These are phyloP conservation scores for Blastobotrys raffinosifermentans DNA, from an alignment of 1,139 yeast species.

Conservation along the genomic window DNA sequence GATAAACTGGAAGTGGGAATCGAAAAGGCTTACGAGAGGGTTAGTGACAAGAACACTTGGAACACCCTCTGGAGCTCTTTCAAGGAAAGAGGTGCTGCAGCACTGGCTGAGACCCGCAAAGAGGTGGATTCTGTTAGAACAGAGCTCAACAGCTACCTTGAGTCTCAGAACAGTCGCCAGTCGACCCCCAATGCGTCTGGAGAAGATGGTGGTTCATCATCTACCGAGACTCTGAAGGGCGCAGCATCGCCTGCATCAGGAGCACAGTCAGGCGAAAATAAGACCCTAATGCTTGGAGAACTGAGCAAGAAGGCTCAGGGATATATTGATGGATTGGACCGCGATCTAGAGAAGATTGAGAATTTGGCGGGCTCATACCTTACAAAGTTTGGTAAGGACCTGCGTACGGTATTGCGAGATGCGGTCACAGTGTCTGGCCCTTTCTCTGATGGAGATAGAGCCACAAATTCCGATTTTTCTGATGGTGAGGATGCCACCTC, in stretches of 20 bases:
- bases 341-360: conserved; percentile 62
- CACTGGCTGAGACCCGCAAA: conserved; percentile 38
- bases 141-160: conserved; percentile 27
- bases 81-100: conserved; percentile 37
- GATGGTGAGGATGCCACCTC: conserved; percentile 34
- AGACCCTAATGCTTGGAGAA: conserved; percentile 29
- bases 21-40: conserved; percentile 43
- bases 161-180: conserved; percentile 3
- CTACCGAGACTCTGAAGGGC: conserved; percentile 1
- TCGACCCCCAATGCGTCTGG: background rate
- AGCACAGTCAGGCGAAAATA: conserved; percentile 4
- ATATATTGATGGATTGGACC: conserved; percentile 62
- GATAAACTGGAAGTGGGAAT: conserved; percentile 48
- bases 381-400: conserved; percentile 44
- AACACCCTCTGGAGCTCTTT: conserved; percentile 35
- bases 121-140: conserved; percentile 25
- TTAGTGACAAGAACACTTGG: conserved; percentile 34
- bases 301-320: conserved; percentile 44
- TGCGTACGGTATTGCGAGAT: conserved; percentile 46
- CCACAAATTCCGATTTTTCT: conserved; percentile 24
- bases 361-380: conserved; percentile 57
- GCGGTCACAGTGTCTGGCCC: conserved; percentile 35
- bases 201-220: background rate
- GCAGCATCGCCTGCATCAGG: conserved; percentile 3
- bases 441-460: conserved; percentile 31